These are phyloP conservation scores for Thalassiosira livingstoniorum DNA, from an alignment of 352 stramenopile genomes.

Conservation along the genomic window DNA sequence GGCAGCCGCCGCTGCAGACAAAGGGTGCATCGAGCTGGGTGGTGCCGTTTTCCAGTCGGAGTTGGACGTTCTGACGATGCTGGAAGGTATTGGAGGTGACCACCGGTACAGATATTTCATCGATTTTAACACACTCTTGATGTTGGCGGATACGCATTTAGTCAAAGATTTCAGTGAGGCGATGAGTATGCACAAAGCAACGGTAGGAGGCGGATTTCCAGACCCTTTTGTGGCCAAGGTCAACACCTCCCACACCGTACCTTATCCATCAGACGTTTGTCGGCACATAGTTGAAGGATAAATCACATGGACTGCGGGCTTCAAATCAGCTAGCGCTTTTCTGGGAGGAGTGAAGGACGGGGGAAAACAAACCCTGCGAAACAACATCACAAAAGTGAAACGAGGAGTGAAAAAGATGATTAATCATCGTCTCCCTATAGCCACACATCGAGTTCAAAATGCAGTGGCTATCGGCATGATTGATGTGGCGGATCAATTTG, in stretches of 20 bases:
- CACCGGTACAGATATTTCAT: background rate
- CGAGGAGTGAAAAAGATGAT: background rate
- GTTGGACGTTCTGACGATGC: background rate
- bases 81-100: background rate
- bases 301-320: background rate
- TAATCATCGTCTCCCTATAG: background rate
- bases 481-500: background rate
- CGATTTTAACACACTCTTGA: background rate
- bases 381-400: background rate
- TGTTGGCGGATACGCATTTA: background rate
- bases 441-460: background rate
- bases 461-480: background rate
- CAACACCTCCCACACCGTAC: background rate
- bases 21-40: background rate
- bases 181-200: background rate
- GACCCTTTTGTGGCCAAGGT: background rate
- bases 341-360: background rate
- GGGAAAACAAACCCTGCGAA: background rate
- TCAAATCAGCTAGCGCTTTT: background rate
- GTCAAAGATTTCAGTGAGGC: background rate
- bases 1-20: background rate
- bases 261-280: background rate
- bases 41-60: background rate
- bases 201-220: background rate
- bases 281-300: background rate